These are phyloP conservation scores for Clonostachys rhizophaga DNA, from an alignment of 2,329 filamentous ascomycete species.

Conservation along the genomic window DNA sequence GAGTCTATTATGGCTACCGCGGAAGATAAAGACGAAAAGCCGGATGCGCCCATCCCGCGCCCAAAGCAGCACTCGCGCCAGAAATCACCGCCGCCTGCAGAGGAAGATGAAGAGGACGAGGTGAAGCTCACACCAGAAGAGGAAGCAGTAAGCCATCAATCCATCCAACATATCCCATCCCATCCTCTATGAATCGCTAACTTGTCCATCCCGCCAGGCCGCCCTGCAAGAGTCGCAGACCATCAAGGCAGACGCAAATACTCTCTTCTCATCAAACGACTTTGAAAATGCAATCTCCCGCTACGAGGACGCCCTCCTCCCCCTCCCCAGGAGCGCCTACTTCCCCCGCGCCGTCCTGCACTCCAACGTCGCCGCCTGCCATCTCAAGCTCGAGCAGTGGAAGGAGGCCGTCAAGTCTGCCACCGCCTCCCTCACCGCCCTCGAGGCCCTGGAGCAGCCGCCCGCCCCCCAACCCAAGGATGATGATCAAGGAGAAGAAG, in stretches of 20 bases:
- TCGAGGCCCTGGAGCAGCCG: slow-evolving; percentile 53
- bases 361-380: slow-evolving; percentile 85
- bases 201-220: slow-evolving; percentile 32
- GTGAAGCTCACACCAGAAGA: slow-evolving; percentile 47
- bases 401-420: slow-evolving; percentile 75
- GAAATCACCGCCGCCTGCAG: too few relatives aligned
- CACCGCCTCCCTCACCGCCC: slow-evolving; percentile 63
- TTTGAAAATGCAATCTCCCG: slow-evolving; percentile 75
- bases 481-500: slow-evolving; percentile 36
- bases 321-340: slow-evolving; percentile 73
- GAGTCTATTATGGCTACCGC: too few relatives aligned
- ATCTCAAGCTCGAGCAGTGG: slow-evolving; percentile 82
- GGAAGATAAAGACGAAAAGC: too few relatives aligned
- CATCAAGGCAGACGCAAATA: slow-evolving; percentile 73
- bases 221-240: slow-evolving; percentile 68
- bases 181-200: not conserved
- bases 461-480: slow-evolving; percentile 13
- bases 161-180: not conserved
- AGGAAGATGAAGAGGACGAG: slow-evolving; percentile 3
- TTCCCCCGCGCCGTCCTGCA: slow-evolving; percentile 84
- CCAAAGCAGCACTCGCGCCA: too few relatives aligned
- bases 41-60: too few relatives aligned
- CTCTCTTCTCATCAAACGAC: slow-evolving; percentile 66
- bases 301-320: slow-evolving; percentile 75
- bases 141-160: slow-evolving; percentile 41